Conservation (phyloP, 2,329 filamentous ascomycete species). For the Blastomyces silverae region DNA sequence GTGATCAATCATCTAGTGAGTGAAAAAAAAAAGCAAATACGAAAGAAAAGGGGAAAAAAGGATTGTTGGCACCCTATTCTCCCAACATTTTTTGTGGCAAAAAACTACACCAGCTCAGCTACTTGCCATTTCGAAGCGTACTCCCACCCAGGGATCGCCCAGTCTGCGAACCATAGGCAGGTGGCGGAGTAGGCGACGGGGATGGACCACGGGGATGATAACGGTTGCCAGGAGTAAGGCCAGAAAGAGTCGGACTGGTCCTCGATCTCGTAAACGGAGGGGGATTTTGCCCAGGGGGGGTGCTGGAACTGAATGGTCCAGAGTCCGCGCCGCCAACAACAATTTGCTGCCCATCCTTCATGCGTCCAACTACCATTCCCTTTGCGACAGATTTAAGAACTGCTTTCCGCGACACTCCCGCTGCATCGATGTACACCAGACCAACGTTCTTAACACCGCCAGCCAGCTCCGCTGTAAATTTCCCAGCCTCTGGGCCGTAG, state of each 20-base stretch:
- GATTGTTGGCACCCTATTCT: slow-evolving; percentile 21
- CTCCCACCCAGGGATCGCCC: slow-evolving; percentile 33
- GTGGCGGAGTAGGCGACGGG: slow-evolving; percentile 36
- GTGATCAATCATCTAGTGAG: background rate
- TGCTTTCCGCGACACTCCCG: slow-evolving; percentile 80
- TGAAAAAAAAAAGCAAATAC: slow-evolving; percentile 17
- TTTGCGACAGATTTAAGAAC: slow-evolving; percentile 93
- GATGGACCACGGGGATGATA: slow-evolving; percentile 27
- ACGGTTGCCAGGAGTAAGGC: slow-evolving; percentile 2
- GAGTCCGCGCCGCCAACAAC: slow-evolving; percentile 41
- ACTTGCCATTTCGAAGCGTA: slow-evolving; percentile 31
- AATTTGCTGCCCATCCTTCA: slow-evolving; percentile 45
- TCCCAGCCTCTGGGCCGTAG: slow-evolving; percentile 79
- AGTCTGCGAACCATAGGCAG: slow-evolving; percentile 35
- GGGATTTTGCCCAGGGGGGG: slow-evolving; percentile 14
- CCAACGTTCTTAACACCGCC: slow-evolving; percentile 93
- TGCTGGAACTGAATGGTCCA: background rate
- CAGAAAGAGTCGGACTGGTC: slow-evolving; percentile 10
- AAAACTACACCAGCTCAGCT: slow-evolving; percentile 19
- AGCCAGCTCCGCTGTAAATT: slow-evolving; percentile 66
- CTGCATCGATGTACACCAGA: slow-evolving; percentile 93
- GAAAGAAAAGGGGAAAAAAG: slow-evolving; percentile 19
- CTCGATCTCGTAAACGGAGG: slow-evolving; percentile 23
- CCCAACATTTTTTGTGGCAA: background rate
- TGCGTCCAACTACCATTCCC: slow-evolving; percentile 63